These are phyloP conservation scores for Annulohypoxylon truncatum DNA, from an alignment of 2,329 filamentous ascomycete species.

Conservation along the genomic window DNA sequence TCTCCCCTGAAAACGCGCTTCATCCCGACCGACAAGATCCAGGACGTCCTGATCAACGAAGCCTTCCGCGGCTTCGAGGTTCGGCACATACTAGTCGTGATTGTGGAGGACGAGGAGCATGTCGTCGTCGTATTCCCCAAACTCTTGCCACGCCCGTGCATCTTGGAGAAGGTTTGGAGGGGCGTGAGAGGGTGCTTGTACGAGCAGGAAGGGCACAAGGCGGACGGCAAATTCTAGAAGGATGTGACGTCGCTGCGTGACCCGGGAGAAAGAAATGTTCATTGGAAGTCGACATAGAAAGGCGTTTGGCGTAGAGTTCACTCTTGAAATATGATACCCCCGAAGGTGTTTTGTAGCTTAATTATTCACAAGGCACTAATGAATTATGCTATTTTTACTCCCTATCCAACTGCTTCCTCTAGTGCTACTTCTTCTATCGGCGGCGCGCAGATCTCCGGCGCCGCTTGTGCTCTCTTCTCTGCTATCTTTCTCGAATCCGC, in stretches of 20 bases:
- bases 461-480: slow-evolving; percentile 40
- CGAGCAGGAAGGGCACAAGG: slow-evolving; percentile 59
- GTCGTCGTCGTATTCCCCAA: slow-evolving; percentile 95
- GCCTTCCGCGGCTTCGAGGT: slow-evolving; percentile 94
- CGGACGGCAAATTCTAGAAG: slow-evolving; percentile 20
- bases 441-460: slow-evolving; percentile 11
- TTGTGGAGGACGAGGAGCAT: slow-evolving; percentile 88
- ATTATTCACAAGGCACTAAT: slow-evolving; percentile 9
- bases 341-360: not conserved
- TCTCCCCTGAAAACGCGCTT: slow-evolving; percentile 59
- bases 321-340: slow-evolving; percentile 30
- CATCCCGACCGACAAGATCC: slow-evolving; percentile 92
- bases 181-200: slow-evolving; percentile 86
- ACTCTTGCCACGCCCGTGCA: slow-evolving; percentile 76
- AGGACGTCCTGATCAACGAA: slow-evolving; percentile 94
- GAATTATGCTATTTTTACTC: not conserved
- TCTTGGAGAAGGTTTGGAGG: slow-evolving; percentile 91
- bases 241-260: not conserved
- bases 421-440: slow-evolving; percentile 9
- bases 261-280: not conserved
- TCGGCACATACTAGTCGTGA: slow-evolving; percentile 86
- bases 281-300: not conserved
- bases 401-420: slow-evolving; percentile 29
- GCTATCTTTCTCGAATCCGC: slow-evolving; percentile 13
- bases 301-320: slow-evolving; percentile 16